These are phyloP conservation scores for Leccinum fuscescens DNA, from an alignment of 1,284 basidiomycete species.

Conservation along the genomic window DNA sequence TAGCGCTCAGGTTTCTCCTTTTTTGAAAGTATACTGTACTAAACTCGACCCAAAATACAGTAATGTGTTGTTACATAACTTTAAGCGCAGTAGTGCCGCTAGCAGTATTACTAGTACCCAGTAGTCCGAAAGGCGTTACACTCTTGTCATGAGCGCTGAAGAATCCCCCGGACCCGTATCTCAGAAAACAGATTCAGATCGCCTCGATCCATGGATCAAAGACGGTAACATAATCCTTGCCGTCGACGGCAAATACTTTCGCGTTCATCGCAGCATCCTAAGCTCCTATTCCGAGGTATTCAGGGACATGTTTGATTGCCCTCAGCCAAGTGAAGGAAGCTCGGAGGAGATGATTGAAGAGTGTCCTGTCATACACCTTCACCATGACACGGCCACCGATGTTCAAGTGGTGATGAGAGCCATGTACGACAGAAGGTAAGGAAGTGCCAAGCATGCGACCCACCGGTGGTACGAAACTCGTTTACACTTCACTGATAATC, in stretches of 20 bases:
- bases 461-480: background rate
- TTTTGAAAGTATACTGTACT: background rate
- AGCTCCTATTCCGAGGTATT: constrained; percentile 11
- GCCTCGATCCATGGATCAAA: constrained; percentile 12
- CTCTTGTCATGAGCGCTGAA: background rate
- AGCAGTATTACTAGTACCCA: too few species aligned
- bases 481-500: background rate
- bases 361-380: constrained; percentile 20
- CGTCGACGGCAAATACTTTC: constrained; percentile 13
- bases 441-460: background rate
- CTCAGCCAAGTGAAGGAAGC: background rate
- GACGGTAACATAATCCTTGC: constrained; percentile 16
- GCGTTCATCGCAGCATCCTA: constrained; percentile 15
- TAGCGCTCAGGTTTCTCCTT: background rate
- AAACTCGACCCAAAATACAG: background rate
- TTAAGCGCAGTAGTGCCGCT: too few species aligned
- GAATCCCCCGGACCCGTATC: background rate
- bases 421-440: constrained; percentile 20
- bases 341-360: constrained; percentile 12
- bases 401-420: constrained; percentile 19
- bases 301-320: constrained; percentile 12
- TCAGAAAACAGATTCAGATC: constrained; percentile 7
- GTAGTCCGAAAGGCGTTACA: too few species aligned
- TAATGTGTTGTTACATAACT: too few species aligned
- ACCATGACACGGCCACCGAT: constrained; percentile 12